Evolutionary conservation across 2,329 filamentous ascomycete species (phyloP).

Genomic region (Metarhizium robertsii): DNA sequence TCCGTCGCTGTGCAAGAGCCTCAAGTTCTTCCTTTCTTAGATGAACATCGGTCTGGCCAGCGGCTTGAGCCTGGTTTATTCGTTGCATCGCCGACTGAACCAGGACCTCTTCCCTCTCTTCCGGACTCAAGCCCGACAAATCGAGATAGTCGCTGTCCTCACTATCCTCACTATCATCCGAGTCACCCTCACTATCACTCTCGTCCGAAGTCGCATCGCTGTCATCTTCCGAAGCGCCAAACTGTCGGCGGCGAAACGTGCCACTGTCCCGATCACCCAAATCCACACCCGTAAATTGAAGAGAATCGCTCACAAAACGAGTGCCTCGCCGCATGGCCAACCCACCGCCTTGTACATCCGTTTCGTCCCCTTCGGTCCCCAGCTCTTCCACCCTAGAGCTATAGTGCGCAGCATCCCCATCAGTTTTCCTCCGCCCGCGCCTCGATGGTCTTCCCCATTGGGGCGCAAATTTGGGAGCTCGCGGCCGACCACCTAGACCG

Average conservation of each 20-base stretch:
- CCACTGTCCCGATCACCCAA: slow-evolving; percentile 33
- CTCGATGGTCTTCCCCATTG: slow-evolving; percentile 99
- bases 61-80: slow-evolving; percentile 67
- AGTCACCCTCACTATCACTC: slow-evolving; percentile 21
- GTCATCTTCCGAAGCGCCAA: slow-evolving; percentile 19
- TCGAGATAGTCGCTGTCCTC: slow-evolving; percentile 31
- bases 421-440: slow-evolving; percentile 61
- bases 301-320: slow-evolving; percentile 49
- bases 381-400: slow-evolving; percentile 54
- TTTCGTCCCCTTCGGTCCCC: slow-evolving; percentile 48
- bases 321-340: slow-evolving; percentile 33
- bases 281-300: slow-evolving; percentile 52
- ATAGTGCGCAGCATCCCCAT: slow-evolving; percentile 33
- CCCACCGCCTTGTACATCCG: slow-evolving; percentile 46
- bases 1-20: slow-evolving; percentile 61
- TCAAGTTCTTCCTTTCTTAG: slow-evolving; percentile 72
- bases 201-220: slow-evolving; percentile 21
- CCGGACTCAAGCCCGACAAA: slow-evolving; percentile 46
- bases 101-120: slow-evolving; percentile 63
- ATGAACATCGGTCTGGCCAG: slow-evolving; percentile 70
- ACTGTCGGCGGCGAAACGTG: slow-evolving; percentile 28
- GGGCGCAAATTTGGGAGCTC: slow-evolving; percentile 91
- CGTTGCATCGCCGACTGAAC: slow-evolving; percentile 71
- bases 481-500: slow-evolving; percentile 99
- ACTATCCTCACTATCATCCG: slow-evolving; percentile 28